Percentiles rank a stretch among this genome's conserved stretches.
These are phyloP conservation scores for Avicennia marina DNA, from an alignment of 257 asterid genomes.

Conservation along the genomic window DNA sequence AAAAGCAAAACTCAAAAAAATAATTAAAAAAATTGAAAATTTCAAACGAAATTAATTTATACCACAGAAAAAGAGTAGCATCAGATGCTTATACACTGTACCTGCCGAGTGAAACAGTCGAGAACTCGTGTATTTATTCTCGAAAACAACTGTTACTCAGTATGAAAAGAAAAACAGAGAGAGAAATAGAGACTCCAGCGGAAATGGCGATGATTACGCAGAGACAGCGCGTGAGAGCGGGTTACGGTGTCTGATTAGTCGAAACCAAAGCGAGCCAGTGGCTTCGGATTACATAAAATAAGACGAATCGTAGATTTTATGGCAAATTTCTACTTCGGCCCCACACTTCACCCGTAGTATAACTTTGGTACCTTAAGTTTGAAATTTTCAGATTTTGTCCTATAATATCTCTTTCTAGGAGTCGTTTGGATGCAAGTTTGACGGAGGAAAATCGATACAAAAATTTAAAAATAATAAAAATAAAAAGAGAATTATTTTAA, in stretches of 20 bases:
- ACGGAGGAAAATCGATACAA: too few relatives aligned
- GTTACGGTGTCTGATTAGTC: conserved; percentile 12
- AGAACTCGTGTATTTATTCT: conserved; percentile 1
- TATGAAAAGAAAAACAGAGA: conserved; percentile 8
- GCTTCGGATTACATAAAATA: conserved; percentile 43
- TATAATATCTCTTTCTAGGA: too few relatives aligned
- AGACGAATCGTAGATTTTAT: conserved; percentile 30
- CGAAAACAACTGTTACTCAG: conserved; percentile 16
- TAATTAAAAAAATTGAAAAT: neutral
- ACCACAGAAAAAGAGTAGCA: neutral
- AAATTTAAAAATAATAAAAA: too few relatives aligned
- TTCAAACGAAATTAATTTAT: neutral
- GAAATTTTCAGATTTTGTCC: too few relatives aligned
- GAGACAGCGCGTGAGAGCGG: conserved; percentile 11
- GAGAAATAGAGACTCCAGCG: conserved; percentile 21
- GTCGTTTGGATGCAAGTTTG: too few relatives aligned
- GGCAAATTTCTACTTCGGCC: too few relatives aligned
- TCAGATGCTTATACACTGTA: conserved; percentile 6
- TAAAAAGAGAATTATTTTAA: too few relatives aligned
- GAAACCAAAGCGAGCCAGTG: conserved; percentile 7
- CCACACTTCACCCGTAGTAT: too few relatives aligned
- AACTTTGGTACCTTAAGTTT: too few relatives aligned
- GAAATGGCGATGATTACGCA: conserved; percentile 36
- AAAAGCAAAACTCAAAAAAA: too few relatives aligned
- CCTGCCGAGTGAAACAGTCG: conserved; percentile 15